A percentile compares a stretch with the other conserved stretches of the same genome.
These are phyloP conservation scores for Dactylellina leptospora DNA, from an alignment of 2,329 filamentous ascomycete species.

Conservation along the genomic window DNA sequence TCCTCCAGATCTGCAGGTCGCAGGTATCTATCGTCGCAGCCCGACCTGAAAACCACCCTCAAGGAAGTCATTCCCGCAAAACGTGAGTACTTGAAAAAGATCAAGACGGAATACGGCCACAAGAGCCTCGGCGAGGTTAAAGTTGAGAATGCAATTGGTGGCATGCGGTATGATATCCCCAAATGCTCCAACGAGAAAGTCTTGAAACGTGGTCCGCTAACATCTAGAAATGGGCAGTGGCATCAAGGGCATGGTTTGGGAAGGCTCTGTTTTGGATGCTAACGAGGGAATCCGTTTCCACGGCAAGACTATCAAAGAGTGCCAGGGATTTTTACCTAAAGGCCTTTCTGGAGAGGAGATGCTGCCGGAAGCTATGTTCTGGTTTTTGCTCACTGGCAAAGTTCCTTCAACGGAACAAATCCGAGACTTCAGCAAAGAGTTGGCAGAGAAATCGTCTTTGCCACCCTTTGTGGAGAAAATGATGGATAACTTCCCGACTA, in stretches of 20 bases:
- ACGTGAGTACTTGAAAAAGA: conserved; percentile 89
- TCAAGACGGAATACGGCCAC: conserved; percentile 78
- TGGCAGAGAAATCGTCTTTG: conserved; percentile 84
- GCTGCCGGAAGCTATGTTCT: conserved; percentile 99
- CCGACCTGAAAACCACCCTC: conserved; percentile 87
- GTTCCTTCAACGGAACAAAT: conserved; percentile 85
- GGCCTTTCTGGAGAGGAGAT: conserved; percentile 92
- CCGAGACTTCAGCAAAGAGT: conserved; percentile 80
- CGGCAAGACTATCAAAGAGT: conserved; percentile 97
- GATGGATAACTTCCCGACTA: conserved; percentile 86
- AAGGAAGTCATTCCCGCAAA: conserved; percentile 87
- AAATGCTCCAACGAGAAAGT: not conserved
- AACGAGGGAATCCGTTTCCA: conserved; percentile 99
- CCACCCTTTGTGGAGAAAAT: conserved; percentile 85
- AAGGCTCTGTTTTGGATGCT: conserved; percentile 94
- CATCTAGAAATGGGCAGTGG: conserved; percentile 65
- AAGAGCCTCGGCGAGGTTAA: conserved; percentile 92
- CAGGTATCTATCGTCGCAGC: conserved; percentile 71
- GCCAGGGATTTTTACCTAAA: conserved; percentile 91
- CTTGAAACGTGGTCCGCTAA: not conserved
- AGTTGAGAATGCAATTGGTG: conserved; percentile 90
- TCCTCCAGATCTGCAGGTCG: conserved; percentile 15
- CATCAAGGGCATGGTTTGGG: conserved; percentile 98
- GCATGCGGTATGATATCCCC: conserved; percentile 74
- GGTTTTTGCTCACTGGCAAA: conserved; percentile 92